A percentile compares a stretch with the other conserved stretches of the same genome.
These are phyloP conservation scores for Starmerella gropengiesseri DNA, from an alignment of 805 yeast species.

Conservation along the genomic window DNA sequence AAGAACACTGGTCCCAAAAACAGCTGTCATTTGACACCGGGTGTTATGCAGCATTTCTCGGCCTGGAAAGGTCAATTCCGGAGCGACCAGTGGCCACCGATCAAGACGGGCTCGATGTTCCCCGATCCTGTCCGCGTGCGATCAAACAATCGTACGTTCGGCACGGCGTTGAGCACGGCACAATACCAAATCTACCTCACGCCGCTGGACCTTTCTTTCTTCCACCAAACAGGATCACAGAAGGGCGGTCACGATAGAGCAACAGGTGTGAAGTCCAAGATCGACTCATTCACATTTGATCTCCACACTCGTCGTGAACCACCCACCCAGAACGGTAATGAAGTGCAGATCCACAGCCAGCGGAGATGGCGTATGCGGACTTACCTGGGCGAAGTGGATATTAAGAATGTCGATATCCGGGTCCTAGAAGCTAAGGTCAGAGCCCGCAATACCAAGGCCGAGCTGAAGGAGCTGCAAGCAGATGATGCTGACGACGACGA, in stretches of 20 bases:
- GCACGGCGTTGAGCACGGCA: slow-evolving; percentile 46
- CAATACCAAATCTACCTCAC: slow-evolving; percentile 65
- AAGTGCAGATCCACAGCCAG: slow-evolving; percentile 11
- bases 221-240: slow-evolving; percentile 32
- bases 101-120: slow-evolving; percentile 64
- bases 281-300: slow-evolving; percentile 48
- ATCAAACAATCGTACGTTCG: slow-evolving; percentile 43
- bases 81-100: slow-evolving; percentile 69
- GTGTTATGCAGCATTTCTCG: slow-evolving; percentile 54
- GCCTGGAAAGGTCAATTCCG: slow-evolving; percentile 80
- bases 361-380: slow-evolving; percentile 41
- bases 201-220: slow-evolving; percentile 66
- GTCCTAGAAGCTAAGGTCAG: slow-evolving; percentile 49
- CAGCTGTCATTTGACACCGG: slow-evolving; percentile 67
- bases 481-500: slow-evolving; percentile 10
- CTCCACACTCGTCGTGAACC: slow-evolving; percentile 48
- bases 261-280: slow-evolving; percentile 60
- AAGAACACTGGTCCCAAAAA: slow-evolving; percentile 31
- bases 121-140: slow-evolving; percentile 23
- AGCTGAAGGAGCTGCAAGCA: slow-evolving; percentile 10
- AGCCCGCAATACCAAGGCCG: slow-evolving; percentile 11
- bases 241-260: slow-evolving; percentile 33
- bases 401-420: slow-evolving; percentile 57
- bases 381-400: slow-evolving; percentile 59
- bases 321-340: slow-evolving; percentile 27